Evolutionary conservation across 768 basidiomycete species (phyloP).

Genomic region (Fistulinella prunicolor): DNA sequence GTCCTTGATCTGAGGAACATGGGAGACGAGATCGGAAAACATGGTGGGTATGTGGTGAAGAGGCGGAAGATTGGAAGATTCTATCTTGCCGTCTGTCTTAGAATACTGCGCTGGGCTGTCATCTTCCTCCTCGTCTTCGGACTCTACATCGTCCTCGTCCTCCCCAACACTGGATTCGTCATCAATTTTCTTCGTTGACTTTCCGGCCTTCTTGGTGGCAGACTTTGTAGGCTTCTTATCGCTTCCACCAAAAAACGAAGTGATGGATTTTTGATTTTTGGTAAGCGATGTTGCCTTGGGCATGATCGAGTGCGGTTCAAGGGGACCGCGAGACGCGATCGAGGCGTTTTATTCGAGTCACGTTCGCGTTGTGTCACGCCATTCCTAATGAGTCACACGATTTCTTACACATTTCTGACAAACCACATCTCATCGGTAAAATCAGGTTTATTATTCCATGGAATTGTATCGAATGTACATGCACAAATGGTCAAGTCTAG

Average conservation of each 20-base stretch:
- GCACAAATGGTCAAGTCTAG: neutral
- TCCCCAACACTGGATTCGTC: conserved; percentile 31
- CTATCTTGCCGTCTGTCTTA: conserved; percentile 39
- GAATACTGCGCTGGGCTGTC: conserved; percentile 33
- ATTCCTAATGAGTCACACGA: conserved; percentile 13
- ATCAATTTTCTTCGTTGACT: conserved; percentile 32
- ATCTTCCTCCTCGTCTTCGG: conserved; percentile 30
- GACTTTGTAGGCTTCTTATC: conserved; percentile 28
- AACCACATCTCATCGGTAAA: neutral
- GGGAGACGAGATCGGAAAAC: conserved; percentile 70
- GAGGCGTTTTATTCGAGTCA: conserved; percentile 23
- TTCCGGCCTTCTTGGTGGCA: conserved; percentile 27
- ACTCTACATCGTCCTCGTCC: conserved; percentile 35
- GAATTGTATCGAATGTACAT: neutral
- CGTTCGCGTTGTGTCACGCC: conserved; percentile 21
- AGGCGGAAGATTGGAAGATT: conserved; percentile 71
- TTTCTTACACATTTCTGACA: neutral
- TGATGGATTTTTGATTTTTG: conserved; percentile 52
- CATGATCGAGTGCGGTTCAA: conserved; percentile 36
- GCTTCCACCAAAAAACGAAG: conserved; percentile 48
- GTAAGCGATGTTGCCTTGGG: conserved; percentile 42
- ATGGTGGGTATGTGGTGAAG: conserved; percentile 69
- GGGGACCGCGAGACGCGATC: conserved; percentile 10
- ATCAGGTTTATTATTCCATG: conserved; percentile 8
- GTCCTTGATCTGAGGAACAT: conserved; percentile 59